These are phyloP conservation scores for Punctularia strigosozonata DNA, from an alignment of 768 basidiomycete species.

Conservation along the genomic window DNA sequence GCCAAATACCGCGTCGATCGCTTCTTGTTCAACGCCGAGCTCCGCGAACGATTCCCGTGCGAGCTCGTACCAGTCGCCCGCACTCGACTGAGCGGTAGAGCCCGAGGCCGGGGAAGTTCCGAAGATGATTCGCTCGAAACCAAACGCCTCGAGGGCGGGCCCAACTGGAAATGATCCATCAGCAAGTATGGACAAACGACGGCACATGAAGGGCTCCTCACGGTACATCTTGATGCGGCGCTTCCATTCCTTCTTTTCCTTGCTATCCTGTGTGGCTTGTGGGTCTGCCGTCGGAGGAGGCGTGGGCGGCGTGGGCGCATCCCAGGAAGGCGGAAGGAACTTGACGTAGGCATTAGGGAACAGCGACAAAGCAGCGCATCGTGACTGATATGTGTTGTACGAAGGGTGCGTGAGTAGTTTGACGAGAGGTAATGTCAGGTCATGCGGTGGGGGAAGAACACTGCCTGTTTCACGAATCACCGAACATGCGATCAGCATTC, in stretches of 20 bases:
- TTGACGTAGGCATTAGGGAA: conserved; percentile 63
- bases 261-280: conserved; percentile 15
- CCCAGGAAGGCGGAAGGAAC: conserved; percentile 70
- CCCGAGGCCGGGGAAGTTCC: conserved; percentile 62
- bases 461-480: conserved; percentile 40
- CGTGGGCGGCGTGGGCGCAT: conserved; percentile 37
- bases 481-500: conserved; percentile 6
- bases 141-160: conserved; percentile 78
- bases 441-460: conserved; percentile 68
- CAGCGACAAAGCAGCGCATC: conserved; percentile 61
- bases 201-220: conserved; percentile 27
- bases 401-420: conserved; percentile 70
- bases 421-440: conserved; percentile 59
- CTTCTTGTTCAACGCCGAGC: conserved; percentile 67
- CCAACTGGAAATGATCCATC: conserved; percentile 36
- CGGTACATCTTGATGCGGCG: conserved; percentile 78
- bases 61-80: conserved; percentile 71
- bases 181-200: conserved; percentile 2
- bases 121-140: conserved; percentile 72
- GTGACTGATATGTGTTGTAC: conserved; percentile 63
- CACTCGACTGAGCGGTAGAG: conserved; percentile 32
- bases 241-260: conserved; percentile 48
- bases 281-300: conserved; percentile 26
- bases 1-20: conserved; percentile 63
- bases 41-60: conserved; percentile 72